These are phyloP conservation scores for Blastobotrys malaysiensis DNA, from an alignment of 1,139 yeast species.

Conservation along the genomic window DNA sequence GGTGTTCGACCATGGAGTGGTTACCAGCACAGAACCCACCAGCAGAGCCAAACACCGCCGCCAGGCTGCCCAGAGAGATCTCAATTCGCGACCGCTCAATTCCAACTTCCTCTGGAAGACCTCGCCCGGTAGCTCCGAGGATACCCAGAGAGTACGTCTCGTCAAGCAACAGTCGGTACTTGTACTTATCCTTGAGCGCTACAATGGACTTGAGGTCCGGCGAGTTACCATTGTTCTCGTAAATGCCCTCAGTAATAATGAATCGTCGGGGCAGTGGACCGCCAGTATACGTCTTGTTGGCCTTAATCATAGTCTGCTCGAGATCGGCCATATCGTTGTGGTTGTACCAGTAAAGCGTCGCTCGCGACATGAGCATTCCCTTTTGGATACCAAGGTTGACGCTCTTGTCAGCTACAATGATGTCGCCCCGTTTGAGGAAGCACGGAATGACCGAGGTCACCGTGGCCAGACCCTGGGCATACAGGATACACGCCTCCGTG, in stretches of 20 bases:
- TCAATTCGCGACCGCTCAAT: constrained; percentile 64
- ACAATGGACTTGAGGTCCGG: constrained; percentile 67
- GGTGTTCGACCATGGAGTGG: constrained; percentile 80
- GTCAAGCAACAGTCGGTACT: constrained; percentile 80
- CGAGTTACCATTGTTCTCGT: constrained; percentile 75
- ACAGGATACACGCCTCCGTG: constrained; percentile 71
- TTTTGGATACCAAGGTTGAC: constrained; percentile 77
- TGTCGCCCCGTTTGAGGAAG: constrained; percentile 91
- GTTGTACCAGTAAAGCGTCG: constrained; percentile 69
- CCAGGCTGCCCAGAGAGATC: constrained; percentile 82
- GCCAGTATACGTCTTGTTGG: constrained; percentile 45
- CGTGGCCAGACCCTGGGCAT: constrained; percentile 90
- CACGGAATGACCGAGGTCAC: constrained; percentile 97
- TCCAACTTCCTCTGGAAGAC: constrained; percentile 64
- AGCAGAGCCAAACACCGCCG: constrained; percentile 75
- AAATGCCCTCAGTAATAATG: constrained; percentile 85
- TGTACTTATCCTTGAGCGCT: constrained; percentile 71
- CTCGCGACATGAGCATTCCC: constrained; percentile 81
- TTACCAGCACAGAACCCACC: constrained; percentile 96
- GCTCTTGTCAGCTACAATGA: constrained; percentile 81
- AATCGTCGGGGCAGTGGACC: constrained; percentile 81
- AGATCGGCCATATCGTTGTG: constrained; percentile 86
- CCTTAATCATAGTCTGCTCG: constrained; percentile 57
- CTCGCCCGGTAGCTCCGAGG: constrained; percentile 80
- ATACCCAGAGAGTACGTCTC: constrained; percentile 85